A percentile compares a stretch with the other conserved stretches of the same genome.
phyloP scores from a whole-genome alignment of 2,329 filamentous ascomycete species.

The Exophiala mesophila region DNA sequence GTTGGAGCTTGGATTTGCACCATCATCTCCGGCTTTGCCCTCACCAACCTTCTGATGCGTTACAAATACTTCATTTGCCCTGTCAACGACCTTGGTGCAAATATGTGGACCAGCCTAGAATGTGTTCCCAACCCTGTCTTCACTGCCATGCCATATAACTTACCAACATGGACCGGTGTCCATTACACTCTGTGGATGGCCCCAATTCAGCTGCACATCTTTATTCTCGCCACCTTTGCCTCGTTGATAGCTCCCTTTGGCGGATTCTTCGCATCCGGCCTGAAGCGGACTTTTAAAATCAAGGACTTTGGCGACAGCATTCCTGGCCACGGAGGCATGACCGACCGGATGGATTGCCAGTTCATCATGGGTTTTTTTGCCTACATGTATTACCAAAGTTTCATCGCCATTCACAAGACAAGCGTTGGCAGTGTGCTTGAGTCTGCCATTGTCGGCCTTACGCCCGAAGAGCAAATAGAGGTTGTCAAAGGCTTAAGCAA shows the following conservation, averaged over 20 bases:
- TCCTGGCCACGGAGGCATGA: constrained; percentile 95
- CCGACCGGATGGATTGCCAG: constrained; percentile 98
- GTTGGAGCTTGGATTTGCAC: constrained; percentile 95
- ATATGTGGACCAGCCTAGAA: constrained; percentile 82
- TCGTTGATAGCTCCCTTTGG: constrained; percentile 96
- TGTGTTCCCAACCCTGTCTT: constrained; percentile 93
- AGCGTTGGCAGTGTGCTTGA: constrained; percentile 85
- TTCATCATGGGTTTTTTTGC: constrained; percentile 99
- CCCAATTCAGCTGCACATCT: constrained; percentile 89
- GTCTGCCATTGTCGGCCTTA: constrained; percentile 82
- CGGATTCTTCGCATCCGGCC: constrained; percentile 93
- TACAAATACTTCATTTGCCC: constrained; percentile 99
- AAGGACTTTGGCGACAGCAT: constrained; percentile 99
- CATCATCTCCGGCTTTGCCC: constrained; percentile 72
- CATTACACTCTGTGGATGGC: constrained; percentile 69
- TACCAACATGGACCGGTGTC: constrained; percentile 68
- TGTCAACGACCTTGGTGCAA: constrained; percentile 91
- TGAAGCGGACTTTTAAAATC: constrained; percentile 99
- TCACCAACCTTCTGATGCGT: constrained; percentile 79
- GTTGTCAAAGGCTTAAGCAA: constrained; percentile 59
- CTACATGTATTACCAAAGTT: constrained; percentile 98
- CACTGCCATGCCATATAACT: constrained; percentile 66
- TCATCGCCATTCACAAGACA: constrained; percentile 83
- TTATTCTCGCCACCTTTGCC: constrained; percentile 86
- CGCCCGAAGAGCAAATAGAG: constrained; percentile 83